phyloP scores from a whole-genome alignment of 352 stramenopile genomes.

The Globisporangium okanoganense region DNA sequence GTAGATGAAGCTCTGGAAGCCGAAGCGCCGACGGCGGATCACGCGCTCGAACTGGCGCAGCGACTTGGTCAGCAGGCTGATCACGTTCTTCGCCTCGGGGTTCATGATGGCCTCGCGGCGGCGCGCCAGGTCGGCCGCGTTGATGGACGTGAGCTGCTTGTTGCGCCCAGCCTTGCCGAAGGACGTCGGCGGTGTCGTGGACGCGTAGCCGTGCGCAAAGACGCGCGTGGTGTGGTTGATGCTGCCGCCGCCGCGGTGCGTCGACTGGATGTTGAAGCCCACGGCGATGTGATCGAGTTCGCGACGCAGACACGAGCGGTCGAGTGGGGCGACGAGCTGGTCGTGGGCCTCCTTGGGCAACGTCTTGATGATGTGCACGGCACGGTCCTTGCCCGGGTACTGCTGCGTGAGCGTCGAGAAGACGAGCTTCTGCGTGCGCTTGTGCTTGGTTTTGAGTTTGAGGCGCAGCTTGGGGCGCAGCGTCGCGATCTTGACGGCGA shows the following conservation, averaged over 20 bases:
- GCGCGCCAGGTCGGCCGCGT: constrained; percentile 25
- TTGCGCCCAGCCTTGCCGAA: constrained; percentile 24
- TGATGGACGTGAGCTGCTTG: constrained; percentile 8
- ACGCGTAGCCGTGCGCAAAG: constrained; percentile 60
- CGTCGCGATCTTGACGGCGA: constrained; percentile 33
- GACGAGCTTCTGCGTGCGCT: constrained; percentile 46
- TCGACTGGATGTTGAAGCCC: constrained; percentile 58
- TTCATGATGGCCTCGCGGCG: constrained; percentile 51
- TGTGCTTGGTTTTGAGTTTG: constrained; percentile 30
- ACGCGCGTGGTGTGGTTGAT: constrained; percentile 36
- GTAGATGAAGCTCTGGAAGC: constrained; percentile 67
- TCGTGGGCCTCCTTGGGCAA: constrained; percentile 53
- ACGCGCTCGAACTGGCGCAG: constrained; percentile 61
- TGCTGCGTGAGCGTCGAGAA: constrained; percentile 46
- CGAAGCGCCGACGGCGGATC: constrained; percentile 60
- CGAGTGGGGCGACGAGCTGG: constrained; percentile 38
- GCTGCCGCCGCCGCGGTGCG: constrained; percentile 23
- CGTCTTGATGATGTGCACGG: constrained; percentile 61
- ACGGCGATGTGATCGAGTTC: constrained; percentile 59
- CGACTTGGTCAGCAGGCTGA: constrained; percentile 50
- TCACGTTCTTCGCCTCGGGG: constrained; percentile 53
- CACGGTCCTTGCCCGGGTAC: constrained; percentile 37
- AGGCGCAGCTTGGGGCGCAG: constrained; percentile 25
- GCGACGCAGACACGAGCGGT: constrained; percentile 46
- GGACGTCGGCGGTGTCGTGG: constrained; percentile 27